Percentiles rank a stretch among this genome's conserved stretches.
Evolutionary conservation across 352 stramenopile genomes (phyloP).

Genomic region (Lagenidium sp.): DNA sequence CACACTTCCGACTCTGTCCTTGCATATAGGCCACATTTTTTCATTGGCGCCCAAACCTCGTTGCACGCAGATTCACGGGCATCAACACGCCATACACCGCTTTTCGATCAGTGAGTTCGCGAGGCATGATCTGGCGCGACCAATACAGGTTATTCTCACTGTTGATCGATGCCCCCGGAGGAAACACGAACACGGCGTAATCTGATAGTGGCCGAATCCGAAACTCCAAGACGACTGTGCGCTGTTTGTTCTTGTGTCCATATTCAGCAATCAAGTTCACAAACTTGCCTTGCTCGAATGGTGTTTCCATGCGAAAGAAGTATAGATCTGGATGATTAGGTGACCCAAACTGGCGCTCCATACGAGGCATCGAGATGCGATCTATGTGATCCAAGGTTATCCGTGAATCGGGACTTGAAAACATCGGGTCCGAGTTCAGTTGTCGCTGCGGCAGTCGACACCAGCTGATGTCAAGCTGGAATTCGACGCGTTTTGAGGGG

Average conservation of each 20-base stretch:
- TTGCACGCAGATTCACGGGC: too few relatives aligned
- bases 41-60: too few relatives aligned
- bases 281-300: slow-evolving; percentile 65
- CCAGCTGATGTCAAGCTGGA: slow-evolving; percentile 49
- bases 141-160: slow-evolving; percentile 68
- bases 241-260: slow-evolving; percentile 48
- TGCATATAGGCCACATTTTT: neutral
- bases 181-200: slow-evolving; percentile 58
- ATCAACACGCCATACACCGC: slow-evolving; percentile 55
- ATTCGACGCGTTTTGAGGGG: slow-evolving; percentile 24
- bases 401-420: slow-evolving; percentile 20
- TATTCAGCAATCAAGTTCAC: slow-evolving; percentile 57
- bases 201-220: slow-evolving; percentile 25
- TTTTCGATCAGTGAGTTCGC: slow-evolving; percentile 36
- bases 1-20: neutral
- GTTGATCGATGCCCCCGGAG: slow-evolving; percentile 67
- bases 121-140: slow-evolving; percentile 34
- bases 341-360: slow-evolving; percentile 35
- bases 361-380: slow-evolving; percentile 25
- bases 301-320: slow-evolving; percentile 57
- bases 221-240: slow-evolving; percentile 33
- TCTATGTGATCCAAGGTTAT: slow-evolving; percentile 30
- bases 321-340: slow-evolving; percentile 28
- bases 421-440: too few relatives aligned
- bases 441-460: too few relatives aligned